phyloP scores from a whole-genome alignment of 257 asterid species.

The Cinchona pubescens region DNA sequence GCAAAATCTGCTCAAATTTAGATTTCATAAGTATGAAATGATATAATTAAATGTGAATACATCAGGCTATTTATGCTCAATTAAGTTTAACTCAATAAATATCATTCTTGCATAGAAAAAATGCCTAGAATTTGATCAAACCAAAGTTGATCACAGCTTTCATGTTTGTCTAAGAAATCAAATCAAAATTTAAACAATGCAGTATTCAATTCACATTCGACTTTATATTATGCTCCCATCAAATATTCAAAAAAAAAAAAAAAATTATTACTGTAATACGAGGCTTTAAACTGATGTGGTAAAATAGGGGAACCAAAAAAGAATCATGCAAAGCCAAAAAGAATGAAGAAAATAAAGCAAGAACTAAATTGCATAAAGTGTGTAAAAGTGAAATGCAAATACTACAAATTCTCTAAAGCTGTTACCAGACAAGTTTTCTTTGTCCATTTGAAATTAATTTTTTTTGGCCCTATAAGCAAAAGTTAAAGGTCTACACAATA shows the following conservation, averaged over 20 bases:
- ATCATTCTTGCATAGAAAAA: neutral
- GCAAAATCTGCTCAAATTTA: neutral
- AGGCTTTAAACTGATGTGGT: neutral
- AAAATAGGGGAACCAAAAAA: neutral
- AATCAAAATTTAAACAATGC: neutral
- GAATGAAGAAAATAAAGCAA: constrained; percentile 9
- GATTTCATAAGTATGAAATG: neutral
- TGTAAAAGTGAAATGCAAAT: neutral
- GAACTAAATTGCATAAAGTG: neutral
- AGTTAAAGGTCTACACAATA: neutral
- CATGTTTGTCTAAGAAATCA: neutral
- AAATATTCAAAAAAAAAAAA: too few species aligned
- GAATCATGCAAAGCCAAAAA: neutral
- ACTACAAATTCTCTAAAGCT: neutral
- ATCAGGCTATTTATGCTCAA: neutral
- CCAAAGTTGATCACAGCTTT: neutral
- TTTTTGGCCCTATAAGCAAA: neutral
- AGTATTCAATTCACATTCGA: neutral
- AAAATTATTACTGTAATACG: too few species aligned
- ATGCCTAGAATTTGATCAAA: neutral
- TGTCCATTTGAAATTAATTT: neutral
- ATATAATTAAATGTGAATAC: too few species aligned
- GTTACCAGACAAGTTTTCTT: neutral
- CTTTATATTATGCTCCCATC: neutral
- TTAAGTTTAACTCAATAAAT: neutral